Evolutionary conservation across 257 asterid species (phyloP).

Genomic region (Oldenlandia corymbosa): DNA sequence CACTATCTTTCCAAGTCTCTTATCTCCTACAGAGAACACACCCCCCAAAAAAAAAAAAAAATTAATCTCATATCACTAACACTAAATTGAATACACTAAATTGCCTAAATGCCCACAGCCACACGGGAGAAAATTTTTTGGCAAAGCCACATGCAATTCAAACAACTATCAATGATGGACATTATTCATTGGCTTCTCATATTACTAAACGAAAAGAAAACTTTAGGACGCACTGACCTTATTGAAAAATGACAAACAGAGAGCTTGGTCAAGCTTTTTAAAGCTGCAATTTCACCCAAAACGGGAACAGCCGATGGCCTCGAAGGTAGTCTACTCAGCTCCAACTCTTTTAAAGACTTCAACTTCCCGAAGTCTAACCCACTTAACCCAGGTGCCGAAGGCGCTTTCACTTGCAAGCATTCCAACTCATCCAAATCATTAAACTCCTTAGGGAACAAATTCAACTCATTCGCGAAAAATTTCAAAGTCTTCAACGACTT

Average conservation of each 20-base stretch:
- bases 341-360: conserved; percentile 76
- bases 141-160: neutral
- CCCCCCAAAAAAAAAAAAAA: too few relatives aligned
- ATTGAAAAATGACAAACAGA: conserved; percentile 88
- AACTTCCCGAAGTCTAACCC: conserved; percentile 69
- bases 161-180: neutral
- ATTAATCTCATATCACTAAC: neutral
- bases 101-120: neutral
- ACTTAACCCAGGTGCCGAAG: conserved; percentile 47
- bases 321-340: conserved; percentile 66
- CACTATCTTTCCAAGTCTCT: too few relatives aligned
- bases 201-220: neutral
- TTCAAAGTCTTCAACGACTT: conserved; percentile 62
- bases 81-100: neutral
- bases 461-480: conserved; percentile 76
- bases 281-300: conserved; percentile 65
- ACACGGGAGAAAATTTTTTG: neutral
- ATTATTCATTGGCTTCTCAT: neutral
- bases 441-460: conserved; percentile 65
- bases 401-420: conserved; percentile 69
- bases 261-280: conserved; percentile 70
- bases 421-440: conserved; percentile 62
- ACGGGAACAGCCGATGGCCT: conserved; percentile 66
- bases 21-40: too few relatives aligned
- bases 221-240: conserved; percentile 39